These are phyloP conservation scores for Xylaria sp. DNA, from an alignment of 2,329 filamentous ascomycete species.

Conservation along the genomic window DNA sequence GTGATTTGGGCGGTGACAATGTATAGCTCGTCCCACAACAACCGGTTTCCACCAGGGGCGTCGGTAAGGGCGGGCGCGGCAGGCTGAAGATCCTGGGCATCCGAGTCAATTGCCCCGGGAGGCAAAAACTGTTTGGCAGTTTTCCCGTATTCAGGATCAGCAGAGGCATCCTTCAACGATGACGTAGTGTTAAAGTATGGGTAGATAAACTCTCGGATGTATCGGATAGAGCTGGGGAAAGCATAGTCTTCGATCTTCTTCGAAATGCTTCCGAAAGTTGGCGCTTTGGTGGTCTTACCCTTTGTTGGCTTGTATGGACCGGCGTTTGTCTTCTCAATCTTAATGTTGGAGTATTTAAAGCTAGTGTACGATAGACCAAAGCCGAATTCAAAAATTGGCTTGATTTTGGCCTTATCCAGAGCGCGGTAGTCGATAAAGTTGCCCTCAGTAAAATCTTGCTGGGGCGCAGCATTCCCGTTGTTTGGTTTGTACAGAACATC, in stretches of 20 bases:
- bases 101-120: slow-evolving; percentile 64
- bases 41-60: slow-evolving; percentile 71
- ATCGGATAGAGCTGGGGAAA: slow-evolving; percentile 69
- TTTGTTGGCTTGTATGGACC: slow-evolving; percentile 67
- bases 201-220: slow-evolving; percentile 71
- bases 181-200: slow-evolving; percentile 75
- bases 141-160: slow-evolving; percentile 69
- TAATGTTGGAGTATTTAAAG: slow-evolving; percentile 78
- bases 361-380: slow-evolving; percentile 84
- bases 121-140: slow-evolving; percentile 71
- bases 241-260: slow-evolving; percentile 72
- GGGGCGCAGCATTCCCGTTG: slow-evolving; percentile 73
- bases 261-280: slow-evolving; percentile 72
- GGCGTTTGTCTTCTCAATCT: slow-evolving; percentile 63
- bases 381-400: slow-evolving; percentile 83
- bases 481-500: slow-evolving; percentile 76
- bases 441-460: slow-evolving; percentile 80
- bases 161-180: slow-evolving; percentile 64
- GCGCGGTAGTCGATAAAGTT: slow-evolving; percentile 84
- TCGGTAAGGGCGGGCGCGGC: slow-evolving; percentile 55
- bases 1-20: slow-evolving; percentile 73
- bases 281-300: slow-evolving; percentile 72
- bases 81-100: slow-evolving; percentile 65
- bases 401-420: slow-evolving; percentile 74
- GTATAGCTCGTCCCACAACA: slow-evolving; percentile 76